Conservation (phyloP, 495 filamentous ascomycete genomes). For the Penicillium roqueforti region DNA sequence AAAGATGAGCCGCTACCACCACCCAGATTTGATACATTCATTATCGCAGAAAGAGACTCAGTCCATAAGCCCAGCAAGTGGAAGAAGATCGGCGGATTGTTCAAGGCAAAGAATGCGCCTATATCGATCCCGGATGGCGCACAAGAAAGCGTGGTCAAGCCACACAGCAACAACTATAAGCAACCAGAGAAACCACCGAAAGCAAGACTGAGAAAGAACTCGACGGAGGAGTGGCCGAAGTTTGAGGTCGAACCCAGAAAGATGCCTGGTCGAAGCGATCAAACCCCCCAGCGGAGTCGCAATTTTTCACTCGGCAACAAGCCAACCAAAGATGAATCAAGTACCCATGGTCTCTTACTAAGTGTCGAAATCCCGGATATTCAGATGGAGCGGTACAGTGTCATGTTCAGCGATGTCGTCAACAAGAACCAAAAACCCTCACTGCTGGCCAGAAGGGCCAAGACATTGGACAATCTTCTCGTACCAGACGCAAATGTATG, state of each 20-base stretch:
- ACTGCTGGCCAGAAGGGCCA: constrained; percentile 64
- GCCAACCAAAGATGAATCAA: constrained; percentile 9
- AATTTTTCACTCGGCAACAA: constrained; percentile 19
- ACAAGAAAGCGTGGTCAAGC: background rate
- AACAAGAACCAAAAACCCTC: constrained; percentile 39
- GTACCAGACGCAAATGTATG: constrained; percentile 43
- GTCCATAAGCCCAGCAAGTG: constrained; percentile 50
- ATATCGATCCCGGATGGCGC: constrained; percentile 22
- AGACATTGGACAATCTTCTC: constrained; percentile 58
- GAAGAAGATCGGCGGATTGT: constrained; percentile 53
- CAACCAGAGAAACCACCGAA: background rate
- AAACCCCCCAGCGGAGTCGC: constrained; percentile 10
- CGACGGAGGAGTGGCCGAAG: constrained; percentile 33
- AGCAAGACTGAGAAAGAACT: constrained; percentile 5
- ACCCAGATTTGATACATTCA: constrained; percentile 19
- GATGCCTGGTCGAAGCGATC: background rate
- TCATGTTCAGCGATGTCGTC: constrained; percentile 87
- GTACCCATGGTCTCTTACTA: constrained; percentile 37
- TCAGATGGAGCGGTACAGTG: constrained; percentile 83
- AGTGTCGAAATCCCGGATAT: constrained; percentile 77
- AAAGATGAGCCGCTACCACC: constrained; percentile 17
- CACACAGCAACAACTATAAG: background rate
- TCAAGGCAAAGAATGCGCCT: constrained; percentile 43
- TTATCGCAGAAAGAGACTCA: constrained; percentile 18
- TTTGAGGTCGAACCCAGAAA: constrained; percentile 17